These are phyloP conservation scores for Yamadazyma taylorii DNA, from an alignment of 1,139 yeast species.

Conservation along the genomic window DNA sequence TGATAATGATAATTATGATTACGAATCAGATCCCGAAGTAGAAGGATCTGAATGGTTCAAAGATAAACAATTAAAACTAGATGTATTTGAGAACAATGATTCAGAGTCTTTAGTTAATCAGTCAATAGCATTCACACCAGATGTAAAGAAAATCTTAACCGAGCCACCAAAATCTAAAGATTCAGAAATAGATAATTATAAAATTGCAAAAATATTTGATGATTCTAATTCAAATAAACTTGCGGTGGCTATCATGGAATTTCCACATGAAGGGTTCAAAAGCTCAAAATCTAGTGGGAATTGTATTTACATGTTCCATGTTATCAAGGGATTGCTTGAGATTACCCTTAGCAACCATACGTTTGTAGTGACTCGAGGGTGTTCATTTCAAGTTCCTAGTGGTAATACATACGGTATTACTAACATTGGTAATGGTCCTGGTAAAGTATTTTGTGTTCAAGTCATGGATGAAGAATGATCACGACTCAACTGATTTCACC, in stretches of 20 bases:
- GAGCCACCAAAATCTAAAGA: constrained; percentile 32
- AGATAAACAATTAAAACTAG: constrained; percentile 45
- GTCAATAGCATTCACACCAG: constrained; percentile 69
- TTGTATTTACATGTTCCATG: constrained; percentile 72
- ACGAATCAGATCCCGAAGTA: constrained; percentile 43
- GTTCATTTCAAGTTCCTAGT: constrained; percentile 80
- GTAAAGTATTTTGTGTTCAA: constrained; percentile 76
- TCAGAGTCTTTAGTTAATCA: constrained; percentile 44
- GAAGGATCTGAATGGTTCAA: constrained; percentile 59
- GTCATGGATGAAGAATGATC: constrained; percentile 27
- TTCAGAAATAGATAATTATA: constrained; percentile 50
- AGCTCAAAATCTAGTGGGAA: constrained; percentile 63
- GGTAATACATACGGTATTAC: constrained; percentile 67
- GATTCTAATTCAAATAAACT: constrained; percentile 57
- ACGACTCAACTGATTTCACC: too few species aligned
- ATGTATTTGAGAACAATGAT: constrained; percentile 55
- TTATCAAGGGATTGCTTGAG: constrained; percentile 68
- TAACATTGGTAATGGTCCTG: constrained; percentile 57
- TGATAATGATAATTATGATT: constrained; percentile 24
- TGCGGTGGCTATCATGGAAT: constrained; percentile 74
- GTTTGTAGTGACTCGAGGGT: constrained; percentile 69
- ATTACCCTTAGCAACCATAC: constrained; percentile 60
- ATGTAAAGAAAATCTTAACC: constrained; percentile 47
- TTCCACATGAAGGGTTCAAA: constrained; percentile 67
- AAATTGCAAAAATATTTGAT: constrained; percentile 67